Evolutionary conservation across 352 stramenopile species (phyloP).

Genomic region (Globisporangium rhizosaccharum): DNA sequence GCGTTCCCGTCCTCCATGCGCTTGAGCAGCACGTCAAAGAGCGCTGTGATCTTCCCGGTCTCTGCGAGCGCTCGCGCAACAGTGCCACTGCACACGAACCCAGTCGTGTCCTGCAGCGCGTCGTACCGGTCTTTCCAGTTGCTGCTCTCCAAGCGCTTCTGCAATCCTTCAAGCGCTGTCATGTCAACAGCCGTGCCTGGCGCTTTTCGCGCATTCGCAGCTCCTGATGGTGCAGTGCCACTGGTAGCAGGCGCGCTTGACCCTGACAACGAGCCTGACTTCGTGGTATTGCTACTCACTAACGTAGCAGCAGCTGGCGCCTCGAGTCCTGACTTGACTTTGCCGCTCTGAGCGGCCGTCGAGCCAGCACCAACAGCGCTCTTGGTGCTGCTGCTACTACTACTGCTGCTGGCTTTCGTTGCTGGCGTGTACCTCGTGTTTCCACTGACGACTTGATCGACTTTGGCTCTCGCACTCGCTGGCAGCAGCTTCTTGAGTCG

Average conservation of each 20-base stretch:
- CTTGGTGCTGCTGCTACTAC: slow-evolving; percentile 1
- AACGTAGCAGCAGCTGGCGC: not conserved
- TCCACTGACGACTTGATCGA: slow-evolving; percentile 38
- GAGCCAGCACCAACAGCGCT: not conserved
- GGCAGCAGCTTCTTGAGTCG: slow-evolving; percentile 56
- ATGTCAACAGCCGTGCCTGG: slow-evolving; percentile 20
- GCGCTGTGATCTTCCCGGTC: slow-evolving; percentile 39
- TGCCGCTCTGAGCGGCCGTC: not conserved
- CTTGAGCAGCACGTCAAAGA: slow-evolving; percentile 72
- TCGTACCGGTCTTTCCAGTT: slow-evolving; percentile 82
- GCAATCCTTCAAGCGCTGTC: slow-evolving; percentile 32
- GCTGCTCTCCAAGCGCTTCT: slow-evolving; percentile 49
- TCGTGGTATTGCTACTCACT: not conserved
- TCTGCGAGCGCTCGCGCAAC: slow-evolving; percentile 17
- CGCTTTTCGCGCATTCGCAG: not conserved
- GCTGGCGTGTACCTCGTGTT: slow-evolving; percentile 20
- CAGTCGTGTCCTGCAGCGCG: slow-evolving; percentile 32
- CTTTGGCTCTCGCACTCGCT: slow-evolving; percentile 28
- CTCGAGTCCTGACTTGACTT: not conserved
- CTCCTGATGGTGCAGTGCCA: not conserved
- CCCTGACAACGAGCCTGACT: not conserved
- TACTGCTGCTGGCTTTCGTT: slow-evolving; percentile 2
- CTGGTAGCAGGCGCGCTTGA: no score
- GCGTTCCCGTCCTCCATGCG: slow-evolving; percentile 72
- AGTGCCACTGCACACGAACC: slow-evolving; percentile 27